Conservation (phyloP, 768 basidiomycete species). For the Myochromella boudieri region DNA sequence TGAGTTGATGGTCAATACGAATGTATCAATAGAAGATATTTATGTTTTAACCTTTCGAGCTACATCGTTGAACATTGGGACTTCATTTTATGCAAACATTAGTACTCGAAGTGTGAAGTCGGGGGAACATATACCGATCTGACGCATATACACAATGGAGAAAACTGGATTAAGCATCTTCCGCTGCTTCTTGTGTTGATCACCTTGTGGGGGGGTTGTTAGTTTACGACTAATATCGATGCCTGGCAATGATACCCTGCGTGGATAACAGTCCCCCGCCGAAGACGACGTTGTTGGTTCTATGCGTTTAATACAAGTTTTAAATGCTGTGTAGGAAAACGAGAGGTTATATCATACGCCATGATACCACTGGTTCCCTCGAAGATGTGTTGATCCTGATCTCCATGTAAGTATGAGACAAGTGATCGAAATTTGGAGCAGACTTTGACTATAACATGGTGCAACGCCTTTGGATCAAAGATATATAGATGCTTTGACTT, state of each 20-base stretch:
- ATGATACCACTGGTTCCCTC: conserved; percentile 27
- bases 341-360: conserved; percentile 19
- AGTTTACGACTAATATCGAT: too few species aligned
- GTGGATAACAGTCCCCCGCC: conserved; percentile 20
- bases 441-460: conserved; percentile 33
- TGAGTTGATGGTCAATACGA: background rate
- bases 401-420: background rate
- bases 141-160: conserved; percentile 23
- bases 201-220: conserved; percentile 16
- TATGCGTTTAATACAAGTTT: background rate
- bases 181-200: conserved; percentile 25
- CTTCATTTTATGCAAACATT: conserved; percentile 16
- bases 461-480: conserved; percentile 33
- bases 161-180: conserved; percentile 31
- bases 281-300: conserved; percentile 14
- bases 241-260: conserved; percentile 10
- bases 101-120: conserved; percentile 16
- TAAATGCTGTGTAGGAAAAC: background rate
- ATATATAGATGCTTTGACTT: conserved; percentile 25
- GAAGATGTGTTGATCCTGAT: conserved; percentile 31
- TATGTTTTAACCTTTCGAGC: conserved; percentile 10
- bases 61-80: conserved; percentile 19
- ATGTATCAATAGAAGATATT: background rate
- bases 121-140: conserved; percentile 10
- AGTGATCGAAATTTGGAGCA: background rate